phyloP scores from a whole-genome alignment of 1,139 yeast species.

The Trichomonascaceae sp. region DNA sequence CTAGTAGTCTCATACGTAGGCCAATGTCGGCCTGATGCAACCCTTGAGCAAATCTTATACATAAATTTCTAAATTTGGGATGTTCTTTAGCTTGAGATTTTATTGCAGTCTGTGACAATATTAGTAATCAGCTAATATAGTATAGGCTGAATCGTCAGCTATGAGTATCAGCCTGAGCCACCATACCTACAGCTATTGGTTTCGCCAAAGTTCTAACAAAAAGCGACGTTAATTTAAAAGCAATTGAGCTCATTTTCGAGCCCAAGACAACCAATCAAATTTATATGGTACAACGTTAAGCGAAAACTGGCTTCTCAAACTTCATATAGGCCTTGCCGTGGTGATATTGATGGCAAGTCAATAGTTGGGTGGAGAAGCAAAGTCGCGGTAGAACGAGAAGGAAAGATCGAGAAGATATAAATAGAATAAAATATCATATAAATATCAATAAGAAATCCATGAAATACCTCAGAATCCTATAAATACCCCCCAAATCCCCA shows the following conservation, averaged over 20 bases:
- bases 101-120: conserved; percentile 44
- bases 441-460: no score
- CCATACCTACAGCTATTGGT: conserved; percentile 57
- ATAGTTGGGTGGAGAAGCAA: not conserved
- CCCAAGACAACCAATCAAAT: not conserved
- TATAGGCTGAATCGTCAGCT: no score
- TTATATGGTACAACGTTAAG: not conserved
- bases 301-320: no score
- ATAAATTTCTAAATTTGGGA: conserved; percentile 52
- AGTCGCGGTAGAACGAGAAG: not conserved
- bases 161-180: no score
- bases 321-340: no score
- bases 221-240: conserved; percentile 69
- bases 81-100: conserved; percentile 76
- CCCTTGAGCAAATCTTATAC: conserved; percentile 69
- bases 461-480: no score
- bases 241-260: conserved; percentile 41
- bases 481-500: not conserved
- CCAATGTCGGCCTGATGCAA: conserved; percentile 62
- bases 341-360: not conserved
- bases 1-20: conserved; percentile 58
- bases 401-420: no score
- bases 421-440: no score
- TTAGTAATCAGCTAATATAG: no score
- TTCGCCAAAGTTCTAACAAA: conserved; percentile 73